Conservation (phyloP, 176 grass and related monocot species). For the Hordeum marinum region DNA sequence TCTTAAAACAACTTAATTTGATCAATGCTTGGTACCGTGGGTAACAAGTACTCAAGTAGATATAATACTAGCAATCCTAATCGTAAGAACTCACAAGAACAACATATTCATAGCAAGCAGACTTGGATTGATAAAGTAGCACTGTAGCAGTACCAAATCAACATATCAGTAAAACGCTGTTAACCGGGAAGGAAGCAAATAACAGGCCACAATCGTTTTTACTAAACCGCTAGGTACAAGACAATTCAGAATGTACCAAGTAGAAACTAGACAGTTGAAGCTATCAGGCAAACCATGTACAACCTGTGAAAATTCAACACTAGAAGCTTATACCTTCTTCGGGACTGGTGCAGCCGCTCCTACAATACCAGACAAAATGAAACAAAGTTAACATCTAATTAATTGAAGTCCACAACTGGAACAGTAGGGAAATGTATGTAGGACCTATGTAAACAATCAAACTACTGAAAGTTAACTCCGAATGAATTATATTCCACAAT, state of each 20-base stretch:
- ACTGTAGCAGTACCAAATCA: background rate
- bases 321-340: slow-evolving; percentile 37
- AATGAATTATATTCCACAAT: too few species aligned
- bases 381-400: slow-evolving; percentile 17
- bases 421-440: background rate
- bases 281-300: background rate
- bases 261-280: background rate
- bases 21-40: background rate
- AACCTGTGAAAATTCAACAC: background rate
- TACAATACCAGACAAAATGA: slow-evolving; percentile 19
- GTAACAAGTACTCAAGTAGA: background rate
- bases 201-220: background rate
- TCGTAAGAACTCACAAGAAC: background rate
- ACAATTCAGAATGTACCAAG: background rate
- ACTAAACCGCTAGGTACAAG: background rate
- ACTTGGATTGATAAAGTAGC: background rate
- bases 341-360: slow-evolving; percentile 17
- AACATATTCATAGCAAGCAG: background rate
- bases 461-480: background rate
- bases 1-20: background rate
- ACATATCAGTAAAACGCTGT: background rate
- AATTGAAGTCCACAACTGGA: background rate
- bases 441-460: background rate
- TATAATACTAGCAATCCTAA: background rate
- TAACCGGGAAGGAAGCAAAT: background rate